These are phyloP conservation scores for Penicillium sp. DNA, from an alignment of 2,329 filamentous ascomycete species.

Conservation along the genomic window DNA sequence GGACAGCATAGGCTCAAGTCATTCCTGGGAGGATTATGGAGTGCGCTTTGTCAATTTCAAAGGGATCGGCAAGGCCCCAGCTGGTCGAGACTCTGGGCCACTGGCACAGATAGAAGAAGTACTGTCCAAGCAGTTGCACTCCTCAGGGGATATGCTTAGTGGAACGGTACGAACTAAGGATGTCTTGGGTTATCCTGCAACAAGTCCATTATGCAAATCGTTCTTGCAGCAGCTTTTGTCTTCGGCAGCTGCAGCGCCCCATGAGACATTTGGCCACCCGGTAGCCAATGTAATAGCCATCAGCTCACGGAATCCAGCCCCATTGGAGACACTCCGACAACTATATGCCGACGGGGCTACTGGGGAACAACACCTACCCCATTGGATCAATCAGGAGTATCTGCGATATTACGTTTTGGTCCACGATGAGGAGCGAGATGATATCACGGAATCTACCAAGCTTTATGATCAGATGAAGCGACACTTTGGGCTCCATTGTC, in stretches of 20 bases:
- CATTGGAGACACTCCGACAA: slow-evolving; percentile 80
- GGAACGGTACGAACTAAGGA: slow-evolving; percentile 31
- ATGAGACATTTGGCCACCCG: slow-evolving; percentile 92
- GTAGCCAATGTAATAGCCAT: slow-evolving; percentile 94
- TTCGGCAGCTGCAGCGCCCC: slow-evolving; percentile 69
- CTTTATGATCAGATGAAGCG: slow-evolving; percentile 99
- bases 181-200: slow-evolving; percentile 35
- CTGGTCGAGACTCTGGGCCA: slow-evolving; percentile 38
- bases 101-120: slow-evolving; percentile 69
- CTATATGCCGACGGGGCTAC: slow-evolving; percentile 82
- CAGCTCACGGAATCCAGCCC: slow-evolving; percentile 76
- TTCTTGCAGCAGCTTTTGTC: slow-evolving; percentile 83
- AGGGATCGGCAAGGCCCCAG: slow-evolving; percentile 38
- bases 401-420: slow-evolving; percentile 93
- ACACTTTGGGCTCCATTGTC: slow-evolving; percentile 94
- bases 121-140: slow-evolving; percentile 72
- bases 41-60: slow-evolving; percentile 74
- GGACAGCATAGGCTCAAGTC: slow-evolving; percentile 82
- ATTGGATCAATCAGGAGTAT: slow-evolving; percentile 88
- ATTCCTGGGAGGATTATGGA: slow-evolving; percentile 82
- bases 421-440: slow-evolving; percentile 92
- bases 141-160: slow-evolving; percentile 59
- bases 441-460: slow-evolving; percentile 82
- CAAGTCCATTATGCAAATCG: slow-evolving; percentile 77
- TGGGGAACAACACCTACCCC: slow-evolving; percentile 68